These are phyloP conservation scores for Ilex paraguariensis DNA, from an alignment of 305 asterid genomes.

Conservation along the genomic window DNA sequence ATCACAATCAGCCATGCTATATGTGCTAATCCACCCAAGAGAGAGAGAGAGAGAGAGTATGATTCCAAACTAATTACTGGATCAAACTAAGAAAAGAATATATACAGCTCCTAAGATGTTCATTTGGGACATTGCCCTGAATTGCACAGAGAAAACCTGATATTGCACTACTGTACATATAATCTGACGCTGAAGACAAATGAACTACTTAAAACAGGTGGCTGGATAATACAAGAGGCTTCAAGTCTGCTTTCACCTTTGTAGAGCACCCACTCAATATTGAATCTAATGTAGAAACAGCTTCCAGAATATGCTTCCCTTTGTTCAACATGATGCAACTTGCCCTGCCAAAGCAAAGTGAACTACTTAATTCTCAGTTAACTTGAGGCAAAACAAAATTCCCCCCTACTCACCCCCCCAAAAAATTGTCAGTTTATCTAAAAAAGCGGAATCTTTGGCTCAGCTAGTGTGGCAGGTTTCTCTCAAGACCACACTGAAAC, in stretches of 20 bases:
- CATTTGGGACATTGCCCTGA: not conserved
- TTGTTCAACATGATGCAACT: conserved; percentile 74
- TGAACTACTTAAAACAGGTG: not conserved
- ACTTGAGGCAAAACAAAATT: not conserved
- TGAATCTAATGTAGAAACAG: conserved; percentile 43
- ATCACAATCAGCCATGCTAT: too few relatives aligned
- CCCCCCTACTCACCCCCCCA: not conserved
- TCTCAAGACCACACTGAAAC: too few relatives aligned
- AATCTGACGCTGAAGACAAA: too few relatives aligned
- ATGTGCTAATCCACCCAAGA: too few relatives aligned
- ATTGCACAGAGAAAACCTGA: not conserved
- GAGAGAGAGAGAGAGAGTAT: too few relatives aligned
- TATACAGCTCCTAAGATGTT: not conserved
- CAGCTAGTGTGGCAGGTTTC: too few relatives aligned
- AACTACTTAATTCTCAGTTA: too few relatives aligned
- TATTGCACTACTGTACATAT: too few relatives aligned
- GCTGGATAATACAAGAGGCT: conserved; percentile 28
- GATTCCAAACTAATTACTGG: too few relatives aligned
- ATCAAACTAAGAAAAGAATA: not conserved
- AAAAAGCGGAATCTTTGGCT: not conserved
- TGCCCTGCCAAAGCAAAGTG: conserved; percentile 32
- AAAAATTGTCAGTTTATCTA: not conserved
- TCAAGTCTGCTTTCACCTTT: conserved; percentile 36
- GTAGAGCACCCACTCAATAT: conserved; percentile 30
- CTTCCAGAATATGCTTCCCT: conserved; percentile 58